Evolutionary conservation across 2,329 filamentous ascomycete genomes (phyloP).

Genomic region (Colletotrichum paranaense): DNA sequence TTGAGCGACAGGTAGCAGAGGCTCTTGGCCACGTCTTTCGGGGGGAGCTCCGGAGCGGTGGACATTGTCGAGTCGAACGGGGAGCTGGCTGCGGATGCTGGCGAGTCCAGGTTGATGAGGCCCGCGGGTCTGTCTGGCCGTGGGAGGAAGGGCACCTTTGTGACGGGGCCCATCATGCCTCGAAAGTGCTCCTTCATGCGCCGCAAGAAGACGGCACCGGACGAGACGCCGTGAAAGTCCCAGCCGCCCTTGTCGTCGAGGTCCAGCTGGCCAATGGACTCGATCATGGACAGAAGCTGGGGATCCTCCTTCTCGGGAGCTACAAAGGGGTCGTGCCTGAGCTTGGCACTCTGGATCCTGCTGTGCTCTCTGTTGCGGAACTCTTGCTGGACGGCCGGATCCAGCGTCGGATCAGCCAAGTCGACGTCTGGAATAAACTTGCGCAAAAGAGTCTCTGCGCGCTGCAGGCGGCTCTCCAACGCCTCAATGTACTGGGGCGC

Average conservation of each 20-base stretch:
- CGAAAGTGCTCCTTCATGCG: constrained; percentile 91
- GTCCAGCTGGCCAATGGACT: constrained; percentile 90
- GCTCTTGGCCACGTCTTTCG: constrained; percentile 64
- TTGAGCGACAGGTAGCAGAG: constrained; percentile 67
- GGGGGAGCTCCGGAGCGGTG: constrained; percentile 75
- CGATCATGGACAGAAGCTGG: constrained; percentile 93
- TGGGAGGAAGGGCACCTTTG: constrained; percentile 69
- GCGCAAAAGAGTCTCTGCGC: constrained; percentile 82
- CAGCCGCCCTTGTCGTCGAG: constrained; percentile 91
- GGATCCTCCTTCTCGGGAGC: constrained; percentile 68
- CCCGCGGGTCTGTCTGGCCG: constrained; percentile 59
- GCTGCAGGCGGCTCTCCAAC: constrained; percentile 83
- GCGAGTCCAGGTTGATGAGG: constrained; percentile 74
- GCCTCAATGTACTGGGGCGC: constrained; percentile 94
- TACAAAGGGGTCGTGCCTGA: constrained; percentile 48
- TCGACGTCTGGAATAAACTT: constrained; percentile 87
- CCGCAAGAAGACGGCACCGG: constrained; percentile 87
- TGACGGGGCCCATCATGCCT: constrained; percentile 75
- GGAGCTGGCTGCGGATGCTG: constrained; percentile 69
- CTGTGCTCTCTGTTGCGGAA: constrained; percentile 66
- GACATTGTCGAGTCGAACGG: constrained; percentile 67
- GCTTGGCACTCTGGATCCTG: constrained; percentile 56
- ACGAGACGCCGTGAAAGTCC: constrained; percentile 96
- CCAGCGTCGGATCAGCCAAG: constrained; percentile 85
- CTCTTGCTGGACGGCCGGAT: constrained; percentile 80